Percentiles rank a stretch among this genome's conserved stretches.
Evolutionary conservation across 2,329 filamentous ascomycete species (phyloP).

Genomic region (Fusarium vanettenii): DNA sequence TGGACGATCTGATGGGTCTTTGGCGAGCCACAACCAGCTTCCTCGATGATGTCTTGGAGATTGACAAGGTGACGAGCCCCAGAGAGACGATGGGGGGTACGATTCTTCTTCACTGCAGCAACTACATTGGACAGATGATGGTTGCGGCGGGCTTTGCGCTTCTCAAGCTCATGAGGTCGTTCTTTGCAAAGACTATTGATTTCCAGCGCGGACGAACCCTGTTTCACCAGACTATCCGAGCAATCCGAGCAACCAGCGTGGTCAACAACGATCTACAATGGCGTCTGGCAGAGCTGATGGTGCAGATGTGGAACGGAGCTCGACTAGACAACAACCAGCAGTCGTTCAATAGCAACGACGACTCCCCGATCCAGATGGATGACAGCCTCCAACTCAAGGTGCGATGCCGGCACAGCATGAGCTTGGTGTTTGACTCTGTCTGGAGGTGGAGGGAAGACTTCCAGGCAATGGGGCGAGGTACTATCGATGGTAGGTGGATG

Average conservation of each 20-base stretch:
- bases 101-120: conserved; percentile 74
- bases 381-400: conserved; percentile 83
- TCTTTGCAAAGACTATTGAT: conserved; percentile 79
- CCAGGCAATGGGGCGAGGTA: conserved; percentile 76
- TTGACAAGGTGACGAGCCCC: conserved; percentile 60
- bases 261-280: conserved; percentile 83
- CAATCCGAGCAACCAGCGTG: conserved; percentile 79
- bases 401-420: conserved; percentile 87
- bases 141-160: conserved; percentile 83
- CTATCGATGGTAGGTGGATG: conserved; percentile 73
- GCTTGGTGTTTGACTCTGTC: conserved; percentile 84
- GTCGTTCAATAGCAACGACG: conserved; percentile 61
- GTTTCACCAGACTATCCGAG: conserved; percentile 77
- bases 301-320: conserved; percentile 85
- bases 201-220: conserved; percentile 73
- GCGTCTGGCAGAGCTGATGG: conserved; percentile 85
- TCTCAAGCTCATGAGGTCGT: conserved; percentile 81
- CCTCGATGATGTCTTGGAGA: conserved; percentile 72
- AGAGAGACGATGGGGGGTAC: conserved; percentile 60
- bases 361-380: conserved; percentile 66
- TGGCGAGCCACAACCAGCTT: conserved; percentile 79
- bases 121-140: conserved; percentile 87
- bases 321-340: conserved; percentile 62
- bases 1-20: conserved; percentile 79
- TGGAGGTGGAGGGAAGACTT: conserved; percentile 89